Conservation (phyloP, 805 yeast species). For the Ogataea wickerhamii region DNA sequence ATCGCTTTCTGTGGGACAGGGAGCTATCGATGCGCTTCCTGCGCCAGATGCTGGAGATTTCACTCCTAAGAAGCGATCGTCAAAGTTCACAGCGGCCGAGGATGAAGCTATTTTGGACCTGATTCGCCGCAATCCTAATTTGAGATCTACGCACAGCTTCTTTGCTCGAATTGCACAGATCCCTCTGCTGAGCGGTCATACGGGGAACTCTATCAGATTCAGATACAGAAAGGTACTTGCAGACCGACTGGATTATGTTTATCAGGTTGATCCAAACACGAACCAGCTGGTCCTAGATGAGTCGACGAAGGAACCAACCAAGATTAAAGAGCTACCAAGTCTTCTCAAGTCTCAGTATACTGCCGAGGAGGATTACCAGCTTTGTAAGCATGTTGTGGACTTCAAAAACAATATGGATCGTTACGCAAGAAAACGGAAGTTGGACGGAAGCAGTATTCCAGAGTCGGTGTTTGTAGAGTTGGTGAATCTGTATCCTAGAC, state of each 20-base stretch:
- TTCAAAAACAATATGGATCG: constrained; percentile 21
- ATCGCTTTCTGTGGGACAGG: constrained; percentile 2
- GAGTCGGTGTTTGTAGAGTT: constrained; percentile 39
- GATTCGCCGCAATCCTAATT: constrained; percentile 62
- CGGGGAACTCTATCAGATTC: constrained; percentile 73
- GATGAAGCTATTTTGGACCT: constrained; percentile 65
- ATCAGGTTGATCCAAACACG: constrained; percentile 41
- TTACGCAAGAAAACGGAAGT: constrained; percentile 21
- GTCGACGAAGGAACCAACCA: constrained; percentile 38
- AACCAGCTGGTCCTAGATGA: constrained; percentile 42
- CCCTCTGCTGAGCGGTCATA: constrained; percentile 52
- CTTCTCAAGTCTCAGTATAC: constrained; percentile 60
- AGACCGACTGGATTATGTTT: constrained; percentile 42
- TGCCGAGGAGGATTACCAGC: constrained; percentile 62
- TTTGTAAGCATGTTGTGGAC: constrained; percentile 39
- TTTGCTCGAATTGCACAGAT: constrained; percentile 58
- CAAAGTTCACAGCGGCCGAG: constrained; percentile 58
- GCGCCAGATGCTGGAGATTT: constrained; percentile 1
- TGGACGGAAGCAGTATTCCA: constrained; percentile 27
- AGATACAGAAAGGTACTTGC: constrained; percentile 48
- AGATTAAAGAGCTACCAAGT: constrained; percentile 41
- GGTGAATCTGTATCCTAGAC: constrained; percentile 43
- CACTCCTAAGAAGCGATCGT: constrained; percentile 36
- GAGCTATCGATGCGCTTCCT: constrained; percentile 4
- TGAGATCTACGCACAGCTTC: constrained; percentile 65